Evolutionary conservation across 805 yeast genomes (phyloP).

Genomic region (Lipomyces starkeyi): DNA sequence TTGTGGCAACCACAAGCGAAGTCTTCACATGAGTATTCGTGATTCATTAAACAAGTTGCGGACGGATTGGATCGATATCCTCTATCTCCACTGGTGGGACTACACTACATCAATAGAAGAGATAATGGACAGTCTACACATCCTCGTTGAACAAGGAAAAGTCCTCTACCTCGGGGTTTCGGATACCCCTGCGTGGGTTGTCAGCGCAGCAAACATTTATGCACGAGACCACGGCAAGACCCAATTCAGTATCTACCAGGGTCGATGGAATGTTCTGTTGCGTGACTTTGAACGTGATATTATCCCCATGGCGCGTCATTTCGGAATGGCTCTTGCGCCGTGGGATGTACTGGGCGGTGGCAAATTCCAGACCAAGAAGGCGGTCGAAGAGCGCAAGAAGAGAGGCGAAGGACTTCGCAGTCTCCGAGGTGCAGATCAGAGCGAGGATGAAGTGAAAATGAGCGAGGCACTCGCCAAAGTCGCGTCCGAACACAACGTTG

Average conservation of each 20-base stretch:
- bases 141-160: conserved; percentile 33
- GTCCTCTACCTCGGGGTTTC: conserved; percentile 41
- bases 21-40: conserved; percentile 10
- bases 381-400: conserved; percentile 35
- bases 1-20: conserved; percentile 15
- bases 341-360: conserved; percentile 42
- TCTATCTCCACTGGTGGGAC: conserved; percentile 42
- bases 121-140: conserved; percentile 38
- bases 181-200: conserved; percentile 43
- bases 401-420: conserved; percentile 33
- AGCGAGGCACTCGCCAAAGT: conserved; percentile 38
- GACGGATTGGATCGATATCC: conserved; percentile 40
- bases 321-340: conserved; percentile 42
- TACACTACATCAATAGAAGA: conserved; percentile 40
- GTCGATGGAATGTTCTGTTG: conserved; percentile 38
- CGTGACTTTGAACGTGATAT: conserved; percentile 42
- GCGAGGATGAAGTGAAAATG: conserved; percentile 30
- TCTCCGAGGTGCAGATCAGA: conserved; percentile 25
- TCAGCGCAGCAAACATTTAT: conserved; percentile 24
- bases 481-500: conserved; percentile 35
- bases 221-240: conserved; percentile 40
- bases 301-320: conserved; percentile 40
- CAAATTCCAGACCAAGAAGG: conserved; percentile 37
- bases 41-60: conserved; percentile 27
- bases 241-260: conserved; percentile 41